phyloP scores from a whole-genome alignment of 306 rosid genomes.

The Canavalia gladiata region DNA sequence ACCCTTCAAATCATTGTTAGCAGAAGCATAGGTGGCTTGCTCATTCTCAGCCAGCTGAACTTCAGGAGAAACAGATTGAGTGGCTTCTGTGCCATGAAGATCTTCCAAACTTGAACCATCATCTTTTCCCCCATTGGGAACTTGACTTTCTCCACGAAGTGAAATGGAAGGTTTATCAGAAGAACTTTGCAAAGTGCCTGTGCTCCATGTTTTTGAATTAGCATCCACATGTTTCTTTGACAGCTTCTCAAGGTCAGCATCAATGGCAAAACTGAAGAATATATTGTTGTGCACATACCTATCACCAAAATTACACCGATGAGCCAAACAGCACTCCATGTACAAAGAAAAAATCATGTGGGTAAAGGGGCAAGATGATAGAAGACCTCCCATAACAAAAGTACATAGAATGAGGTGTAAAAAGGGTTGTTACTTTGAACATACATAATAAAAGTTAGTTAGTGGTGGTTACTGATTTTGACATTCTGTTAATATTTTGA shows the following conservation, averaged over 20 bases:
- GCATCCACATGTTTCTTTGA: constrained; percentile 68
- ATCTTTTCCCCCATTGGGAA: constrained; percentile 68
- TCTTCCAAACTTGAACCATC: constrained; percentile 56
- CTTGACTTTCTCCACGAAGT: constrained; percentile 56
- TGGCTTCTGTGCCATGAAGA: constrained; percentile 56
- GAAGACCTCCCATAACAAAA: not conserved
- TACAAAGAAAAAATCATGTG: constrained; percentile 14
- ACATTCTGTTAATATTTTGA: too few species aligned
- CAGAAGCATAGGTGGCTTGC: constrained; percentile 99
- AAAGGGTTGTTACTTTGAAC: too few species aligned
- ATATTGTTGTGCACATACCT: constrained; percentile 99
- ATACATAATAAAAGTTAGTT: too few species aligned
- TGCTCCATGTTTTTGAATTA: constrained; percentile 54
- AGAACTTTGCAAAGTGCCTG: constrained; percentile 53
- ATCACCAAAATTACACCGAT: constrained; percentile 41
- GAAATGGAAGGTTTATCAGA: constrained; percentile 60
- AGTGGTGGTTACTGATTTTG: too few species aligned
- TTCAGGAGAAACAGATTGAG: constrained; percentile 65
- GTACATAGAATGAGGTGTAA: too few species aligned
- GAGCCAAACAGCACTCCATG: constrained; percentile 20
- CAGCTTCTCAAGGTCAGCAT: constrained; percentile 95
- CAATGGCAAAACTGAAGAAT: constrained; percentile 98
- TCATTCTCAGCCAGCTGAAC: constrained; percentile 86
- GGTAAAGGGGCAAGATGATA: constrained; percentile 5
- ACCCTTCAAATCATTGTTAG: constrained; percentile 99